A percentile compares a stretch with the other conserved stretches of the same genome.
Evolutionary conservation across 768 basidiomycete species (phyloP).

Genomic region (Leccinum longicurvipes): DNA sequence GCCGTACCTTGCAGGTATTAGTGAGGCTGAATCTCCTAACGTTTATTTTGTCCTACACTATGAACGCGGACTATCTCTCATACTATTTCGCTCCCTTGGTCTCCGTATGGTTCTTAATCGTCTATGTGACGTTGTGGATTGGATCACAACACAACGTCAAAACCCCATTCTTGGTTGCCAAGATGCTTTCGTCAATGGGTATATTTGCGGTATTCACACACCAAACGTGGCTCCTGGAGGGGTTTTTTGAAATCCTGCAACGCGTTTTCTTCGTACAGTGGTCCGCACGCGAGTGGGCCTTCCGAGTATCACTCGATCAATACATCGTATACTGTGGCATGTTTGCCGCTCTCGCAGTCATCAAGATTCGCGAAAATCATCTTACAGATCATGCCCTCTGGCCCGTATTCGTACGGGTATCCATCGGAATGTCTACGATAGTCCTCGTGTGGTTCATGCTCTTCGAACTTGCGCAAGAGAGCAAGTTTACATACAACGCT

Average conservation of each 20-base stretch:
- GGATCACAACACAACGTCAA: conserved; percentile 74
- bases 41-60: conserved; percentile 77
- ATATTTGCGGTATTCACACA: conserved; percentile 65
- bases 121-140: conserved; percentile 74
- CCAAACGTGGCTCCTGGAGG: conserved; percentile 58
- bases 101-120: conserved; percentile 85
- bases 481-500: conserved; percentile 81
- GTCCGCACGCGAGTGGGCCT: conserved; percentile 85
- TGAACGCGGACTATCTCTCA: conserved; percentile 89
- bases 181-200: conserved; percentile 64
- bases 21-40: conserved; percentile 84
- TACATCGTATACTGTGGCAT: conserved; percentile 89
- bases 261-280: conserved; percentile 73
- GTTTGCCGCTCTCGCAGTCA: conserved; percentile 66
- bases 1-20: conserved; percentile 47
- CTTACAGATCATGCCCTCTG: conserved; percentile 70
- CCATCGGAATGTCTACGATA: conserved; percentile 49
- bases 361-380: conserved; percentile 72
- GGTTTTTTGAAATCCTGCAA: conserved; percentile 59
- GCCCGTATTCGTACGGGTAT: conserved; percentile 48
- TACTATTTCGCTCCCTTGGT: conserved; percentile 92
- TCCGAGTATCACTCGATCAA: conserved; percentile 84
- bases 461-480: conserved; percentile 73
- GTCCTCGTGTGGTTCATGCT: conserved; percentile 73
- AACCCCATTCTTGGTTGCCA: conserved; percentile 61